Evolutionary conservation across 2,329 filamentous ascomycete genomes (phyloP).

Genomic region (Exserohilum rostratum): DNA sequence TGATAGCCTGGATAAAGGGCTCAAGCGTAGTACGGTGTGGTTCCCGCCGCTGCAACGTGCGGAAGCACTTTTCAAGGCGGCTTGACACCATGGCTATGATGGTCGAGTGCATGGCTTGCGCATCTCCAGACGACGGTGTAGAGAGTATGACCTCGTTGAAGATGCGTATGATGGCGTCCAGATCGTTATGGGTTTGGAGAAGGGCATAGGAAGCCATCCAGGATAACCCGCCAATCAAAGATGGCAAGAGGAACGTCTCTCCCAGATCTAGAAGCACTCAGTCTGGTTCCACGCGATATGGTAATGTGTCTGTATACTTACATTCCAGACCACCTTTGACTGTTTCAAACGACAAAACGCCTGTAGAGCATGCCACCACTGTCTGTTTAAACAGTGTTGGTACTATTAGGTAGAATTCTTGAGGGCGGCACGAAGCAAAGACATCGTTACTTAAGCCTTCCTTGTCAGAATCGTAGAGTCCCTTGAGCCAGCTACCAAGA

Average conservation of each 20-base stretch:
- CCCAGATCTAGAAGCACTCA: slow-evolving; percentile 64
- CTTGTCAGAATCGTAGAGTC: slow-evolving; percentile 69
- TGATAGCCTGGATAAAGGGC: slow-evolving; percentile 69
- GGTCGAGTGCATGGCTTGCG: slow-evolving; percentile 71
- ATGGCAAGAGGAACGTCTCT: slow-evolving; percentile 80
- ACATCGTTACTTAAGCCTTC: slow-evolving; percentile 80
- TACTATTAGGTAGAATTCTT: slow-evolving; percentile 80
- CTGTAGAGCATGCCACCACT: slow-evolving; percentile 70
- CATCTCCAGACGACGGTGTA: slow-evolving; percentile 72
- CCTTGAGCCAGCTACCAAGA: slow-evolving; percentile 75
- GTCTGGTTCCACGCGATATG: background rate
- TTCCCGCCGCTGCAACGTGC: slow-evolving; percentile 69
- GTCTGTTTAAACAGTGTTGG: slow-evolving; percentile 79
- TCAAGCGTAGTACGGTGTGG: slow-evolving; percentile 73
- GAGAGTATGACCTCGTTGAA: slow-evolving; percentile 75
- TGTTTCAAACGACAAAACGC: slow-evolving; percentile 69
- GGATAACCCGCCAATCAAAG: slow-evolving; percentile 73
- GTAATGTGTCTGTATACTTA: slow-evolving; percentile 47
- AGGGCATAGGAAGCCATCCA: slow-evolving; percentile 75
- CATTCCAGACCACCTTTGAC: slow-evolving; percentile 79
- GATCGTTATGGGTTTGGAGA: slow-evolving; percentile 66
- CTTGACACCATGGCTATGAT: slow-evolving; percentile 75
- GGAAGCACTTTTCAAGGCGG: slow-evolving; percentile 70
- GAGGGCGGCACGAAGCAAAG: slow-evolving; percentile 80
- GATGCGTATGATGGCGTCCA: slow-evolving; percentile 72